Conservation (phyloP, 2,329 filamentous ascomycete genomes). For the Ascomycota sp. region DNA sequence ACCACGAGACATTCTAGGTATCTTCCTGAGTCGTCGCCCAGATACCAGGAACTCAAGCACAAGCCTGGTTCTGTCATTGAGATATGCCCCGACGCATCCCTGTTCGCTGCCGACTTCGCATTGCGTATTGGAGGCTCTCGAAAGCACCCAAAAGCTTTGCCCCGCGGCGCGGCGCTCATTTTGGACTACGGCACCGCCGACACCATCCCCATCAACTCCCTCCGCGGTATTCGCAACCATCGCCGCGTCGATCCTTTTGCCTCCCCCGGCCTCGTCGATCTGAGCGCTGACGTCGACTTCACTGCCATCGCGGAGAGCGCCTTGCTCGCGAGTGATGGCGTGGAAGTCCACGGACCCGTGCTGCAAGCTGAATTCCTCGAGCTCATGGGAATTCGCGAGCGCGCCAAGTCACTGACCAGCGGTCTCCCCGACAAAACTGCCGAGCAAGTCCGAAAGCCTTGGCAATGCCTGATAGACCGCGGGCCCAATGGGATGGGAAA, state of each 20-base stretch:
- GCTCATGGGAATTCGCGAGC: constrained; percentile 61
- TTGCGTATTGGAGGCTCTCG: constrained; percentile 53
- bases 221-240: constrained; percentile 72
- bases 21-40: constrained; percentile 57
- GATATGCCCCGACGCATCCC: constrained; percentile 66
- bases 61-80: constrained; percentile 55
- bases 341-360: constrained; percentile 84
- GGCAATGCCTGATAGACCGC: constrained; percentile 64
- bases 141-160: constrained; percentile 29
- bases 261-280: constrained; percentile 60
- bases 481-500: constrained; percentile 77
- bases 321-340: constrained; percentile 46
- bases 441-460: constrained; percentile 46
- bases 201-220: constrained; percentile 64
- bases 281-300: constrained; percentile 89
- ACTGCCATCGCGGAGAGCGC: constrained; percentile 65
- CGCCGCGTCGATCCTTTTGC: constrained; percentile 55
- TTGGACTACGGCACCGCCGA: constrained; percentile 75
- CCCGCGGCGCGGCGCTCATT: constrained; percentile 76
- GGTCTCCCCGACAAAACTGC: constrained; percentile 23
- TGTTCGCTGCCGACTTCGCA: constrained; percentile 65
- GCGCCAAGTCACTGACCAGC: constrained; percentile 44
- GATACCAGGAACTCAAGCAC: constrained; percentile 54
- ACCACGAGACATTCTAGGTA: constrained; percentile 67
- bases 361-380: constrained; percentile 63